A percentile compares a stretch with the other conserved stretches of the same genome.
Evolutionary conservation across 306 rosid genomes (phyloP).

Genomic region (Vigna unguiculata): DNA sequence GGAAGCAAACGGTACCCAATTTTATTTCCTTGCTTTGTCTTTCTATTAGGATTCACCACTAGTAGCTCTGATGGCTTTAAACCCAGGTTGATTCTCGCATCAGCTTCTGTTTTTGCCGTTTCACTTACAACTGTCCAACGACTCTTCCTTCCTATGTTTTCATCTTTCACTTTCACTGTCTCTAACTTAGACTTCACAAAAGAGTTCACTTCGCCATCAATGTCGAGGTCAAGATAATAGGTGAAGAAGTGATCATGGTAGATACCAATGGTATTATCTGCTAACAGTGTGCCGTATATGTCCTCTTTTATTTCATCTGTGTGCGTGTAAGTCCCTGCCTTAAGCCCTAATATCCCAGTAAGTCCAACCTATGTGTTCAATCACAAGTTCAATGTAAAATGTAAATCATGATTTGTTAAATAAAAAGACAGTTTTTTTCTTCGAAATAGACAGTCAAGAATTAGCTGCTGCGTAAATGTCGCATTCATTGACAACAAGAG

Average conservation of each 20-base stretch:
- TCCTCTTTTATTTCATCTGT: constrained; percentile 53
- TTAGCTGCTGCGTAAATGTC: too few relatives aligned
- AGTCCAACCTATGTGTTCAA: constrained; percentile 52
- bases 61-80: constrained; percentile 46
- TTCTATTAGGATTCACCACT: constrained; percentile 57
- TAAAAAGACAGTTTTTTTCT: too few relatives aligned
- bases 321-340: constrained; percentile 48
- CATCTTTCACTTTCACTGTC: constrained; percentile 32
- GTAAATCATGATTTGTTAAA: not conserved
- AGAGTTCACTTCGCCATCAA: constrained; percentile 62
- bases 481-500: not conserved
- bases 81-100: constrained; percentile 54
- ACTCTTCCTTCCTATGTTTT: constrained; percentile 52
- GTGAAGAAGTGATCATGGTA: constrained; percentile 67
- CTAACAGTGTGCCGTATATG: constrained; percentile 54
- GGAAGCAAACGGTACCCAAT: constrained; percentile 56
- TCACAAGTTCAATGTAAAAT: too few relatives aligned
- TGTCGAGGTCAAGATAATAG: constrained; percentile 66
- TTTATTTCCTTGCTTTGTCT: constrained; percentile 56
- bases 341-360: constrained; percentile 52
- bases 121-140: constrained; percentile 49
- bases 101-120: constrained; percentile 52
- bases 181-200: constrained; percentile 58
- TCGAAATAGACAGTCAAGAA: too few relatives aligned
- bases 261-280: constrained; percentile 57